Conservation (phyloP, 805 yeast genomes). For the Debaryomyces hansenii region DNA sequence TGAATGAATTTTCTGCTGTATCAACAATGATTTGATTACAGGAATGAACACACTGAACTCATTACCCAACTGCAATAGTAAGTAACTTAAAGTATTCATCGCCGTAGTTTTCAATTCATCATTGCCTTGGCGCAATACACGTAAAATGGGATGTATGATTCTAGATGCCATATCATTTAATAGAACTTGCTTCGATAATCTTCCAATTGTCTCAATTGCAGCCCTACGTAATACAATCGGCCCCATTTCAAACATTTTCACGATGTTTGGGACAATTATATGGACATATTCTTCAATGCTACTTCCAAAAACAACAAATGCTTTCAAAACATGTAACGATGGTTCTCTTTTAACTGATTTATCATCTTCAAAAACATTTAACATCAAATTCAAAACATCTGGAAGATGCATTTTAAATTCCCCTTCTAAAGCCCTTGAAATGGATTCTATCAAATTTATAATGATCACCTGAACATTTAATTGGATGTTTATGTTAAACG, state of each 20-base stretch:
- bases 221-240: constrained; percentile 63
- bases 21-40: constrained; percentile 65
- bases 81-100: constrained; percentile 76
- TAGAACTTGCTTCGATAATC: constrained; percentile 68
- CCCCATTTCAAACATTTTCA: constrained; percentile 72
- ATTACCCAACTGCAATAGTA: constrained; percentile 76
- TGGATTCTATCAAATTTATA: constrained; percentile 75
- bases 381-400: constrained; percentile 69
- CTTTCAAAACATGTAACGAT: constrained; percentile 71
- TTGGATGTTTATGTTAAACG: constrained; percentile 50
- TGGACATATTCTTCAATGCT: constrained; percentile 88
- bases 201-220: constrained; percentile 82
- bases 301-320: constrained; percentile 83
- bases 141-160: constrained; percentile 79
- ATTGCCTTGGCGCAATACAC: constrained; percentile 54
- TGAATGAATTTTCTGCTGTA: constrained; percentile 64
- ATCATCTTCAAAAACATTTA: constrained; percentile 75
- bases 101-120: constrained; percentile 66
- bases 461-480: constrained; percentile 72
- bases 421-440: constrained; percentile 84
- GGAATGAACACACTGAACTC: constrained; percentile 88
- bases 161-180: constrained; percentile 88
- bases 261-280: constrained; percentile 82
- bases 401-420: constrained; percentile 88
- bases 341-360: constrained; percentile 60